Evolutionary conservation across 2,329 filamentous ascomycete genomes (phyloP), one percentile per base, ranked within the genome.

Genomic region (Alternaria gaisen): DNA sequence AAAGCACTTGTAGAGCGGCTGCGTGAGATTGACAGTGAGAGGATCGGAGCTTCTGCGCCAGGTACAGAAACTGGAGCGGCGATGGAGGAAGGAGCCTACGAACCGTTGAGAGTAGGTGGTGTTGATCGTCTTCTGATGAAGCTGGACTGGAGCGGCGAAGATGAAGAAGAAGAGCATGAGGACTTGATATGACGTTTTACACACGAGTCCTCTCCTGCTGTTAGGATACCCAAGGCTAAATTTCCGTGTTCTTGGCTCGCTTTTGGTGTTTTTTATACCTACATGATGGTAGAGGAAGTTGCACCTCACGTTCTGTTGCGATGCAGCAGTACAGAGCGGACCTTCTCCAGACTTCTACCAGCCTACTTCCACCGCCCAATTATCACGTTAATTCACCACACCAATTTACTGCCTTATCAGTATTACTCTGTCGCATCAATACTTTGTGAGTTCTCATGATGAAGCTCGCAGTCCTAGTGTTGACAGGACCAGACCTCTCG

Each of bases 51-150:
- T 24, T 65, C 68, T 10, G 66, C 56, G 16, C 64, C 64, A 5
- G 64, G 60, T 3, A 56, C 69, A 5, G 55, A 38, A 11, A 65
- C 54, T 44, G 48, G 57, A 38, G 55, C 51, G 44, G 42, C 65
- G 34, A 46, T 68, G 54, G 69, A 71, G 12, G 83, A 85, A 32
- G 81, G 82, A 40, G 83, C 81, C 0, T 97, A 92, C 75, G 84
- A 89, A 30, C 90, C 92, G 1, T 85, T 87, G 63, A 88, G 90
- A 61, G 87, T 92, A 4, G 92, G 92, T 0, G 91, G 93, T 1
- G 88, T 97, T 46, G 93, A 97, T 80, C 84, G 91, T 60, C 79
- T 97, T 74, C 79, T 97, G 74, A 97, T 97, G 92, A 97, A 97
- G 82, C 81, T 97, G 70, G 93, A 97, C 67, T 88, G 86, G 77